These are phyloP conservation scores for Cyclocybe cylindracea DNA, from an alignment of 768 basidiomycete species.

Conservation along the genomic window DNA sequence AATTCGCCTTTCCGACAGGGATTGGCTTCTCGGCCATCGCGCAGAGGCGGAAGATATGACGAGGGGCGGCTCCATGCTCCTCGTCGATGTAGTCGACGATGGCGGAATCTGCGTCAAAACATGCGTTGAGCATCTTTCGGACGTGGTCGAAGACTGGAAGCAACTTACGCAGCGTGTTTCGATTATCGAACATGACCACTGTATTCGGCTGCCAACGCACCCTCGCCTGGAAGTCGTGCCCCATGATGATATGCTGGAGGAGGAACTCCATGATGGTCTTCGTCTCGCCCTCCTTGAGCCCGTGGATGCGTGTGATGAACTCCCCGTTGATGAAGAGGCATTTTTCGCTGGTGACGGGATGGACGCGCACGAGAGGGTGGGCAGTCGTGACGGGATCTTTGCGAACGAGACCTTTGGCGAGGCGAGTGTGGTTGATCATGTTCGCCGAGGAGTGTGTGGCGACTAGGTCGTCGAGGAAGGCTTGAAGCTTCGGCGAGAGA, in stretches of 20 bases:
- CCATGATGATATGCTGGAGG: slow-evolving; percentile 22
- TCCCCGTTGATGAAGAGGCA: slow-evolving; percentile 29
- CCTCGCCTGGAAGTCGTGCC: slow-evolving; percentile 25
- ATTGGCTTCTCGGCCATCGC: slow-evolving; percentile 14
- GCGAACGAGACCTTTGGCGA: slow-evolving; percentile 24
- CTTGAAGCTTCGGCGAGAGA: slow-evolving; percentile 11
- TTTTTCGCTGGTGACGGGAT: slow-evolving; percentile 26
- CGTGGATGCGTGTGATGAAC: slow-evolving; percentile 24
- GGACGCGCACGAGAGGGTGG: slow-evolving; percentile 31
- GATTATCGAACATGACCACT: slow-evolving; percentile 17
- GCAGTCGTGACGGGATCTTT: slow-evolving; percentile 25
- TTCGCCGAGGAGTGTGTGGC: slow-evolving; percentile 25
- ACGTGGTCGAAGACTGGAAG: not conserved
- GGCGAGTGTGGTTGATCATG: slow-evolving; percentile 22
- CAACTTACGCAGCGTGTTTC: slow-evolving; percentile 13
- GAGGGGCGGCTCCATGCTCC: slow-evolving; percentile 7
- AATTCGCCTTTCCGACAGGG: not conserved
- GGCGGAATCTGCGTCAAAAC: slow-evolving; percentile 4
- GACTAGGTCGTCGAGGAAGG: slow-evolving; percentile 12
- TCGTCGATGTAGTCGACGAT: slow-evolving; percentile 13
- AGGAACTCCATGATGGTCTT: slow-evolving; percentile 23
- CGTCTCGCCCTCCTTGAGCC: slow-evolving; percentile 26
- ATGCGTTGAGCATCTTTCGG: not conserved
- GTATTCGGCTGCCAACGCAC: slow-evolving; percentile 25
- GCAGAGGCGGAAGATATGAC: slow-evolving; percentile 14